phyloP scores from a whole-genome alignment of 2,329 filamentous ascomycete genomes.

The Penicillium vulpinum region DNA sequence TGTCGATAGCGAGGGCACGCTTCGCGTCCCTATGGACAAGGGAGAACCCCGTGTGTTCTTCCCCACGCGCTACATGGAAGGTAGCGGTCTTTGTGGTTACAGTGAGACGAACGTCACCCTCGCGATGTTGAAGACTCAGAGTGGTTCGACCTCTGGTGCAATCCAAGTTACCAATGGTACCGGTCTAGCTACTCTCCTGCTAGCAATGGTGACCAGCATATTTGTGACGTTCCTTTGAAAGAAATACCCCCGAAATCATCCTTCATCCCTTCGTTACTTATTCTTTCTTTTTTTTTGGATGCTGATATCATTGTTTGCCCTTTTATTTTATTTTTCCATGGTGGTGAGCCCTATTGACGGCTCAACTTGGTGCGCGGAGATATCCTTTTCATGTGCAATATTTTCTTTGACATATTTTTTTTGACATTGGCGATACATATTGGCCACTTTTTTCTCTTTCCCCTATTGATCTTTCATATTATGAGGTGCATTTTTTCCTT shows the following conservation, averaged over 20 bases:
- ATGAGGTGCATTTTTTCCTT: neutral
- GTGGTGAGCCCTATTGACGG: neutral
- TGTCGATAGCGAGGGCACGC: conserved; percentile 25
- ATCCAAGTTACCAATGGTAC: neutral
- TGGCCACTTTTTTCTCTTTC: neutral
- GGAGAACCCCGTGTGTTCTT: conserved; percentile 36
- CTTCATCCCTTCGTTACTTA: no score
- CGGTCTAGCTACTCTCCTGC: neutral
- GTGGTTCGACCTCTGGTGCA: neutral
- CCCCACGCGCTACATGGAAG: conserved; percentile 28
- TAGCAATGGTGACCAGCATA: neutral
- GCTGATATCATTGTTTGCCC: no score
- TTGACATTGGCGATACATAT: conserved; percentile 6
- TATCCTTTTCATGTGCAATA: conserved; percentile 10
- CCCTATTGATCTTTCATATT: neutral
- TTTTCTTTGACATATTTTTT: neutral
- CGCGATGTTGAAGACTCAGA: conserved; percentile 2
- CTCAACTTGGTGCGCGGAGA: neutral
- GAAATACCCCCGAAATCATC: neutral
- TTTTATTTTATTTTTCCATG: neutral
- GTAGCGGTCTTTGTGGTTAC: conserved; percentile 35
- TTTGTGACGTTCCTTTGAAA: neutral
- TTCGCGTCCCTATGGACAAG: conserved; percentile 30
- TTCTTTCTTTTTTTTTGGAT: neutral
- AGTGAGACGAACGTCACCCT: conserved; percentile 10